Percentiles rank a stretch among this genome's conserved stretches.
These are phyloP conservation scores for Arxiozyma slooffiae DNA, from an alignment of 1,139 yeast genomes.

Conservation along the genomic window DNA sequence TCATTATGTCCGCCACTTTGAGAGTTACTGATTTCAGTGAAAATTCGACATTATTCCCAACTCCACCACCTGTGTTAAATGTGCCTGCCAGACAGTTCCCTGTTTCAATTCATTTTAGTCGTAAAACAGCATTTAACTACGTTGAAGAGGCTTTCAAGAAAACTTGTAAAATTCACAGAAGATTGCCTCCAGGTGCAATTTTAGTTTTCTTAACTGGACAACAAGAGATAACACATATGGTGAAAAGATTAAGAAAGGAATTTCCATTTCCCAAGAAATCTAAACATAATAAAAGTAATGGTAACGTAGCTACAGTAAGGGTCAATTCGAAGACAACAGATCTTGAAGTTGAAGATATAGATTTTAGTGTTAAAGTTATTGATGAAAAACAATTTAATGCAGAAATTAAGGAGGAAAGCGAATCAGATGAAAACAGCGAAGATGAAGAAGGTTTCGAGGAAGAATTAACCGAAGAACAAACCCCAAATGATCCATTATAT, in stretches of 20 bases:
- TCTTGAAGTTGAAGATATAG: conserved; percentile 81
- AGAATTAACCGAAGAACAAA: conserved; percentile 60
- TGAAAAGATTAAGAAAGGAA: conserved; percentile 54
- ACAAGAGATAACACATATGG: conserved; percentile 74
- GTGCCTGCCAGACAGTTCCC: conserved; percentile 96
- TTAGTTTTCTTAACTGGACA: conserved; percentile 89
- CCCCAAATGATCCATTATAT: conserved; percentile 70
- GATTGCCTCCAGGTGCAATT: conserved; percentile 90
- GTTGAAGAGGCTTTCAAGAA: conserved; percentile 81
- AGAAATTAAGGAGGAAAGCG: conserved; percentile 18
- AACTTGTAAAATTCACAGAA: conserved; percentile 75
- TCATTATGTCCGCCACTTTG: conserved; percentile 91
- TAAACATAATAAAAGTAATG: conserved; percentile 23
- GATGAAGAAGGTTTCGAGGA: conserved; percentile 85
- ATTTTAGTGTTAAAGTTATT: conserved; percentile 51
- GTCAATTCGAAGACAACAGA: conserved; percentile 54
- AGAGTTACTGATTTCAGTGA: conserved; percentile 90
- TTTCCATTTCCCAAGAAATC: conserved; percentile 47
- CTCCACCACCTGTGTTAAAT: conserved; percentile 79
- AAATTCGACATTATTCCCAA: conserved; percentile 56
- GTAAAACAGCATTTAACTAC: conserved; percentile 67
- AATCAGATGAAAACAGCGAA: conserved; percentile 20
- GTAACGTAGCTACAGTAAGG: conserved; percentile 35
- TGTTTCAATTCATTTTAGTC: conserved; percentile 83
- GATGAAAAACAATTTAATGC: conserved; percentile 28